These are phyloP conservation scores for Thymus mandschuricus DNA, from an alignment of 257 asterid species.

Conservation along the genomic window DNA sequence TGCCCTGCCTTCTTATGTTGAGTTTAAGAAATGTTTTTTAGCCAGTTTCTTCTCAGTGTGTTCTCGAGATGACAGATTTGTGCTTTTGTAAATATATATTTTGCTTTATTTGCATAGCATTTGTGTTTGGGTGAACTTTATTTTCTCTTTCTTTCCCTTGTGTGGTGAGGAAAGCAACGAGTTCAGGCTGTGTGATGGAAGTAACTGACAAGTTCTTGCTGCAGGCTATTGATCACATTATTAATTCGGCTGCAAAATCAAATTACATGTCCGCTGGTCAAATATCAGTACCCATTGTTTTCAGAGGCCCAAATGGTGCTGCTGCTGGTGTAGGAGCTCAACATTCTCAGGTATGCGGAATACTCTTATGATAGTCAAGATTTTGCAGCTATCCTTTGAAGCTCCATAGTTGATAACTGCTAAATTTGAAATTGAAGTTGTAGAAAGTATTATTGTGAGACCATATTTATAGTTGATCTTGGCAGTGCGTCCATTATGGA, in stretches of 20 bases:
- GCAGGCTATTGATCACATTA: slow-evolving; percentile 84
- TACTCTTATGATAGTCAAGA: background rate
- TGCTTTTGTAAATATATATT: too few species aligned
- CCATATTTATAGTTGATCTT: background rate
- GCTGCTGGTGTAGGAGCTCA: slow-evolving; percentile 95
- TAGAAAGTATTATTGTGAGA: background rate
- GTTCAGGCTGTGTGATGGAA: slow-evolving; percentile 5
- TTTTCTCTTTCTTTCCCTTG: background rate
- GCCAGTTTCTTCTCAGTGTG: too few species aligned
- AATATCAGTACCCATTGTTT: slow-evolving; percentile 75
- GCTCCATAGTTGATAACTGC: slow-evolving; percentile 13
- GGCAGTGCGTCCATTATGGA: background rate
- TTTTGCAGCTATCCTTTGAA: slow-evolving; percentile 6
- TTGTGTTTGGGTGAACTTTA: slow-evolving; percentile 10
- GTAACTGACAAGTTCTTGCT: slow-evolving; percentile 26
- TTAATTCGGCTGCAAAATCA: slow-evolving; percentile 84
- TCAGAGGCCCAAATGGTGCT: slow-evolving; percentile 93
- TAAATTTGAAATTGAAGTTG: background rate
- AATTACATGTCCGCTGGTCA: slow-evolving; percentile 86
- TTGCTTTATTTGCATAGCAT: slow-evolving; percentile 8
- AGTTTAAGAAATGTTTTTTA: too few species aligned
- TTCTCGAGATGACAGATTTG: too few species aligned
- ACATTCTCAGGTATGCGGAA: slow-evolving; percentile 69
- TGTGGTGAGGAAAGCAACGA: background rate
- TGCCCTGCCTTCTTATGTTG: too few species aligned